These are phyloP conservation scores for Paulownia fortunei DNA, from an alignment of 257 asterid genomes.

Conservation along the genomic window DNA sequence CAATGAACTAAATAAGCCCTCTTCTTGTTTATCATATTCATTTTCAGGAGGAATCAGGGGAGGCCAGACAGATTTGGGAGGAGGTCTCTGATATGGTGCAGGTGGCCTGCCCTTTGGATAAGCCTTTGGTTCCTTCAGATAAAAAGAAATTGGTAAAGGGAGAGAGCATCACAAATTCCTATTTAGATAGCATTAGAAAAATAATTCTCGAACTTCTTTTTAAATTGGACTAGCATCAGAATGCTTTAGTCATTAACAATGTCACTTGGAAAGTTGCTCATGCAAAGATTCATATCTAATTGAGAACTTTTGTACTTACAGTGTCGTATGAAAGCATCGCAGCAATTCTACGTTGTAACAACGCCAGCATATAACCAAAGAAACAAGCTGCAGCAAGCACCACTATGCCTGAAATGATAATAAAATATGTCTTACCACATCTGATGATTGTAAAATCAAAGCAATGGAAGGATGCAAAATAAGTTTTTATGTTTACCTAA, in stretches of 20 bases:
- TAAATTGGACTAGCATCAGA: too few relatives aligned
- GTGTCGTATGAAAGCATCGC: slow-evolving; percentile 51
- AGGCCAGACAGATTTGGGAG: slow-evolving; percentile 59
- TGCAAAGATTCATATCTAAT: background rate
- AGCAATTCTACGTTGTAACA: slow-evolving; percentile 69
- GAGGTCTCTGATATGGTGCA: slow-evolving; percentile 64
- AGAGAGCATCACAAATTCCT: background rate
- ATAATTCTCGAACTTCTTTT: too few relatives aligned
- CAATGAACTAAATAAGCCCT: slow-evolving; percentile 62
- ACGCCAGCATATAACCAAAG: slow-evolving; percentile 91
- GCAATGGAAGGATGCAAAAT: background rate
- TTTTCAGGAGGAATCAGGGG: slow-evolving; percentile 78
- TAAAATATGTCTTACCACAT: background rate
- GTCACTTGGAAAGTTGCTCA: background rate
- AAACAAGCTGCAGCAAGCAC: slow-evolving; percentile 81
- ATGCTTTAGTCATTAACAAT: background rate
- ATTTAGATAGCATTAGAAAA: background rate
- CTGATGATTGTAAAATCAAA: background rate
- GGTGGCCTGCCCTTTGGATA: slow-evolving; percentile 54
- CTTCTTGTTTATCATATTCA: slow-evolving; percentile 70
- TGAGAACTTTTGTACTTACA: slow-evolving; percentile 44
- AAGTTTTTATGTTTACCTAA: slow-evolving; percentile 51
- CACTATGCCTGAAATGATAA: slow-evolving; percentile 64
- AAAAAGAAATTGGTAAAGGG: background rate
- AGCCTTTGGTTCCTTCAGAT: slow-evolving; percentile 55